Conservation (phyloP, 2,329 filamentous ascomycete genomes). For the Hymenotorrendiella dingleyae region DNA sequence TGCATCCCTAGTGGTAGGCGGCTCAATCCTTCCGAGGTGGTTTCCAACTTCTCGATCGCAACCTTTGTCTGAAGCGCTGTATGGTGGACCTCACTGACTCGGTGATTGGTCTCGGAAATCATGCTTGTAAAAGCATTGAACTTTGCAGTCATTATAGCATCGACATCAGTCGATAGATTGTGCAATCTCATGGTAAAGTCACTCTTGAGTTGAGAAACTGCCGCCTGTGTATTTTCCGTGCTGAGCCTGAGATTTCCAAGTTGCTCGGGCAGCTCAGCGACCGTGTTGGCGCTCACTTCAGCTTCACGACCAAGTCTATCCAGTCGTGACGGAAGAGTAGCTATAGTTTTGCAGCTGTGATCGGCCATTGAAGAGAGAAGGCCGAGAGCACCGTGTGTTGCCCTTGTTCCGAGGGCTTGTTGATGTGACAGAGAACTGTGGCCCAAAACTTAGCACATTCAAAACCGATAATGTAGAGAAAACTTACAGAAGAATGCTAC, state of each 20-base stretch:
- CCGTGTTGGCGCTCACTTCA: background rate
- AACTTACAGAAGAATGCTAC: background rate
- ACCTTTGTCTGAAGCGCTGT: background rate
- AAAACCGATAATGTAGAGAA: background rate
- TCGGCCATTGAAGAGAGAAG: background rate
- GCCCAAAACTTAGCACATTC: no score
- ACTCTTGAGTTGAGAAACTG: background rate
- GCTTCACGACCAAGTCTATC: background rate
- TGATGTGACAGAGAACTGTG: background rate
- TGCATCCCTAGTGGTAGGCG: background rate
- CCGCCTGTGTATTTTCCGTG: background rate
- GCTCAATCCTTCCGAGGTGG: background rate
- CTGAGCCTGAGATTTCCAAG: background rate
- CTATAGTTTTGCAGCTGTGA: background rate
- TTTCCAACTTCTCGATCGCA: background rate
- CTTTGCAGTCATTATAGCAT: background rate
- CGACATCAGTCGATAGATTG: background rate
- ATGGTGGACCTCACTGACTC: background rate
- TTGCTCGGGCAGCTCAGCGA: background rate
- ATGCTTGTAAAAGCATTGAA: background rate
- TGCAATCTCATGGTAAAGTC: background rate
- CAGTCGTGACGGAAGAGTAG: background rate
- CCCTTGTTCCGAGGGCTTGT: background rate
- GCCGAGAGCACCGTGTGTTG: background rate
- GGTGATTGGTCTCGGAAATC: background rate